phyloP scores from a whole-genome alignment of 1,284 basidiomycete genomes.

The Marasmius oreades region DNA sequence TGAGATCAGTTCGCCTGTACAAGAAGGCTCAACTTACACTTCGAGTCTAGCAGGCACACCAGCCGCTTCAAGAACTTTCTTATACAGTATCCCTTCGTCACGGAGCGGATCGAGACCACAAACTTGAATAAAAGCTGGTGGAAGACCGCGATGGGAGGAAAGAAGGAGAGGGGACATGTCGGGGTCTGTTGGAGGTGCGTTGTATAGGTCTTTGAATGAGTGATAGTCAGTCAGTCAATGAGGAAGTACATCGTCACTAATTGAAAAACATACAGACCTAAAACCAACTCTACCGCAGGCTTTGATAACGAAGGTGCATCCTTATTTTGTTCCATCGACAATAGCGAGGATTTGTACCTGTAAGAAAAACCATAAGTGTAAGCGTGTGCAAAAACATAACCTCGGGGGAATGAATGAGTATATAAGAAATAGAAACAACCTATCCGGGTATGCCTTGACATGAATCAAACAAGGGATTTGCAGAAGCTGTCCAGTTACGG shows the following conservation, averaged over 20 bases:
- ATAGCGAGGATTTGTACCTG: constrained; percentile 9
- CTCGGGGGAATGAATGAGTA: not conserved
- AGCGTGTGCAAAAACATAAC: not conserved
- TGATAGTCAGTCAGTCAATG: not conserved
- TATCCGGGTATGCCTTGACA: constrained; percentile 7
- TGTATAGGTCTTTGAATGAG: not conserved
- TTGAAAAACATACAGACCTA: not conserved
- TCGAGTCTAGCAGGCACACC: constrained; percentile 8
- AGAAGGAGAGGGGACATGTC: constrained; percentile 9
- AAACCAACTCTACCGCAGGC: not conserved
- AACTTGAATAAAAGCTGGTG: constrained; percentile 11
- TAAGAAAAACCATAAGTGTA: not conserved
- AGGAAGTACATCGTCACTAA: not conserved
- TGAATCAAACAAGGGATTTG: constrained; percentile 11
- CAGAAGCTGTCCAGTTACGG: constrained; percentile 14
- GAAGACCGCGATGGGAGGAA: constrained; percentile 6
- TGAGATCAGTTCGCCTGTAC: not conserved
- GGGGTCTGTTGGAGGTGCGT: constrained; percentile 4
- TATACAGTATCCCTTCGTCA: constrained; percentile 14
- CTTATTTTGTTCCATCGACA: constrained; percentile 13
- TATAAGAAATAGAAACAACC: not conserved
- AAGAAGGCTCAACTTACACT: constrained; percentile 6
- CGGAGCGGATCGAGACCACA: constrained; percentile 15
- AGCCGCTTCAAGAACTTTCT: constrained; percentile 8
- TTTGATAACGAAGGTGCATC: constrained; percentile 3